Conservation (phyloP, 2,329 filamentous ascomycete genomes). For the Massarina eburnea region DNA sequence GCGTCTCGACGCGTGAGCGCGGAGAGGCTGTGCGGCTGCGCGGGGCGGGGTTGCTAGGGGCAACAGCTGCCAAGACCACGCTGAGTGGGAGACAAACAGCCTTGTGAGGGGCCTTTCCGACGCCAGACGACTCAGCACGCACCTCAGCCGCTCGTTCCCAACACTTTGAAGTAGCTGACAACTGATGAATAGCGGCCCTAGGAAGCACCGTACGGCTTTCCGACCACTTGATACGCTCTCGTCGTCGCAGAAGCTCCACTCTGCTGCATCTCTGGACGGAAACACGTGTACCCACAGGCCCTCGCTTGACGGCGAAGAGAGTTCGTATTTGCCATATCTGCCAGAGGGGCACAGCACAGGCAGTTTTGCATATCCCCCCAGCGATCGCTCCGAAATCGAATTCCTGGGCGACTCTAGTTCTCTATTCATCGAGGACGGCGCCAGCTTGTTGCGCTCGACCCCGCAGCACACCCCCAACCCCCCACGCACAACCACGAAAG, state of each 20-base stretch:
- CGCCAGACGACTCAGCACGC: background rate
- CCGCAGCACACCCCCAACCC: constrained; percentile 6
- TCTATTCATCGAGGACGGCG: constrained; percentile 35
- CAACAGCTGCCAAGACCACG: background rate
- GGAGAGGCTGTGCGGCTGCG: background rate
- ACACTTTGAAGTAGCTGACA: background rate
- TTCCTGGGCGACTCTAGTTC: constrained; percentile 37
- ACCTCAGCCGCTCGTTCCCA: background rate
- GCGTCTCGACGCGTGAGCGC: background rate
- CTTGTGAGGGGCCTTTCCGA: background rate
- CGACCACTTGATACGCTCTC: constrained; percentile 38
- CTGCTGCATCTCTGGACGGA: constrained; percentile 7
- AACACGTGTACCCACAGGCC: background rate
- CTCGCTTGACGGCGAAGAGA: constrained; percentile 6
- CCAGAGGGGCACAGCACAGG: constrained; percentile 4
- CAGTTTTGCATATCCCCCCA: background rate
- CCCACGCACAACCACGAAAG: constrained; percentile 2
- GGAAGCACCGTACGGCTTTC: constrained; percentile 35
- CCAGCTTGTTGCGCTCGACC: constrained; percentile 5
- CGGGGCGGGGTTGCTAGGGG: constrained; percentile 1
- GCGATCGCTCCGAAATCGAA: constrained; percentile 16
- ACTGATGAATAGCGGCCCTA: constrained; percentile 28
- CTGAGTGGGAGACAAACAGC: background rate
- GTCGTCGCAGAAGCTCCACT: constrained; percentile 32
- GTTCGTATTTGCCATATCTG: constrained; percentile 4